Conservation (phyloP, 75 land plant species). For the Cryptomeria japonica region DNA sequence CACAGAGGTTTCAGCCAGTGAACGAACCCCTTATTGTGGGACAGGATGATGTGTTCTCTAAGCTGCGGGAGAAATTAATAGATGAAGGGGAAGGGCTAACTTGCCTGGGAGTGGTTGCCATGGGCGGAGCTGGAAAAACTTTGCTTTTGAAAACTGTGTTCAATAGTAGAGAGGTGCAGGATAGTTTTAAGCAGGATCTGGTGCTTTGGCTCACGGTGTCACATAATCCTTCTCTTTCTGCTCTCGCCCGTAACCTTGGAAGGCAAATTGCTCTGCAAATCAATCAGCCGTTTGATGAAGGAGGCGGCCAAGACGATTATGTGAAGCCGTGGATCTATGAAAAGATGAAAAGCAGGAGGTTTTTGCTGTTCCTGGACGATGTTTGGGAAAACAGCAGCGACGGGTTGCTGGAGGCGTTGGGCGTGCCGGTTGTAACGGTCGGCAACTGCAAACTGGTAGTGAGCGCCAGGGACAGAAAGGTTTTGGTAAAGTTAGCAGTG, state of each 20-base stretch:
- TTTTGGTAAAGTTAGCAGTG: slow-evolving; percentile 9
- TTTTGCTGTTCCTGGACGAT: slow-evolving; percentile 27
- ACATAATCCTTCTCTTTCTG: neutral
- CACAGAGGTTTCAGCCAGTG: neutral
- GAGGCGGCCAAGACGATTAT: neutral
- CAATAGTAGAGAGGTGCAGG: neutral
- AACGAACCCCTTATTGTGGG: neutral
- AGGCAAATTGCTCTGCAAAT: neutral
- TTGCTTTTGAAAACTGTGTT: neutral
- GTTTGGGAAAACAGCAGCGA: slow-evolving; percentile 10
- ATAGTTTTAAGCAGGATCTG: neutral
- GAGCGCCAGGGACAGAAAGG: slow-evolving; percentile 12
- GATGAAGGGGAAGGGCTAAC: neutral
- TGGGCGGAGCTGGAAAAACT: slow-evolving; percentile 3
- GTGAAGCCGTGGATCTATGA: neutral
- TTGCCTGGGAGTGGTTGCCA: neutral
- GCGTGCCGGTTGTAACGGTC: neutral
- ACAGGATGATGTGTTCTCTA: neutral
- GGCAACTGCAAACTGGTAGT: neutral
- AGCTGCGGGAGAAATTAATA: neutral
- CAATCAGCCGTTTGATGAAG: neutral
- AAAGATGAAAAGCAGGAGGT: slow-evolving; percentile 7
- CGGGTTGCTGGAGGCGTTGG: slow-evolving; percentile 15
- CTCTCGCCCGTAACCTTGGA: neutral
- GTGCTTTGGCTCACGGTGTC: neutral